phyloP scores from a whole-genome alignment of 2,329 filamentous ascomycete genomes.

The Colletotrichum salicis region DNA sequence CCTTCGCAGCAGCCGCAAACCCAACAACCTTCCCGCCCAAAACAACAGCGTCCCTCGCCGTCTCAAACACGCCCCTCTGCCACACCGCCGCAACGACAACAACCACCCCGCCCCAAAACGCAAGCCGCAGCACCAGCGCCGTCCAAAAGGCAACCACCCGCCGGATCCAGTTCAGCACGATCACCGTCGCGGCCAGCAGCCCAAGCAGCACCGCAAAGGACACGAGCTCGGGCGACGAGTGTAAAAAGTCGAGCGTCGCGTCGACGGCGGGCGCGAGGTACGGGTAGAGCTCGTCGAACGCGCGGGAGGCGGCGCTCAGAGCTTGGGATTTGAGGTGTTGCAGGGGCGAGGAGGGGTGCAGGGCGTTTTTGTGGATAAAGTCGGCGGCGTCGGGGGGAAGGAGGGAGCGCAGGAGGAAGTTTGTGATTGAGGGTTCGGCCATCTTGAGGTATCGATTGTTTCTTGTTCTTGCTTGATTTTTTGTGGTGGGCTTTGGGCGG shows the following conservation, averaged over 20 bases:
- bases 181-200: constrained; percentile 68
- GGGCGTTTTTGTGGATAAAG: constrained; percentile 58
- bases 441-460: constrained; percentile 37
- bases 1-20: constrained; percentile 60
- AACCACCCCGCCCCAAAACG: constrained; percentile 72
- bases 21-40: constrained; percentile 55
- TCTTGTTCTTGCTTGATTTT: neutral
- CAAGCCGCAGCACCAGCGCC: constrained; percentile 68
- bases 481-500: neutral
- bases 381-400: constrained; percentile 57
- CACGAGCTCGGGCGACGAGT: constrained; percentile 55
- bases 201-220: constrained; percentile 60
- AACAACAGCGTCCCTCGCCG: constrained; percentile 66
- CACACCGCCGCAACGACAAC: constrained; percentile 67
- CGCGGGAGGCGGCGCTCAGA: constrained; percentile 42
- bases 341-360: constrained; percentile 57
- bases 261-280: constrained; percentile 56
- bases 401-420: constrained; percentile 50
- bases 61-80: constrained; percentile 74
- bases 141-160: constrained; percentile 83
- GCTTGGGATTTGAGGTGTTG: constrained; percentile 52
- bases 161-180: constrained; percentile 77
- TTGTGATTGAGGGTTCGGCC: constrained; percentile 45
- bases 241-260: constrained; percentile 46
- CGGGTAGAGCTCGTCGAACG: constrained; percentile 49